Evolutionary conservation across 768 basidiomycete genomes (phyloP).

Genomic region (Amanita brunnescens): DNA sequence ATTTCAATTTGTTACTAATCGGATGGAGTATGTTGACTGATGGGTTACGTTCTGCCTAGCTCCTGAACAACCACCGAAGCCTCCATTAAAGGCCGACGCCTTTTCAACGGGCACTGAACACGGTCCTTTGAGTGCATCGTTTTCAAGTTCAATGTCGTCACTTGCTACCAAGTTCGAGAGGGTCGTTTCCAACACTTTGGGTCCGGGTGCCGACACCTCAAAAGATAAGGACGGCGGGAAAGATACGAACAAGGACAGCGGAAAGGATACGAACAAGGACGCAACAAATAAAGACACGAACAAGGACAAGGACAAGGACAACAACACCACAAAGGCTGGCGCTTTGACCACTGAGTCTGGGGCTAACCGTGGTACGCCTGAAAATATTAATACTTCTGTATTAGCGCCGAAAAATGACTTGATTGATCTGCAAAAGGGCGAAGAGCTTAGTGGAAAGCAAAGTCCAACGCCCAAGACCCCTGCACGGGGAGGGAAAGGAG

Average conservation of each 20-base stretch:
- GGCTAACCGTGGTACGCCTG: background rate
- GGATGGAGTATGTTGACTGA: background rate
- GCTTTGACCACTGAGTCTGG: background rate
- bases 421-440: background rate
- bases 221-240: conserved; percentile 3
- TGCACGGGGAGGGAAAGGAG: background rate
- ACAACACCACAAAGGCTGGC: background rate
- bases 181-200: background rate
- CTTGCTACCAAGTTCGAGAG: background rate
- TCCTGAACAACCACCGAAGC: background rate
- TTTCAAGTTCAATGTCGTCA: background rate
- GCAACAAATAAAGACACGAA: background rate
- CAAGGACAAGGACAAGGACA: background rate
- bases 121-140: background rate
- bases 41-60: background rate
- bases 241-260: background rate
- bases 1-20: background rate
- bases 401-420: background rate
- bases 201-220: background rate
- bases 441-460: conserved; percentile 1
- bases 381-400: background rate
- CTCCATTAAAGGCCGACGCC: background rate
- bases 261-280: background rate
- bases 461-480: background rate
- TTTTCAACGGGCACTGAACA: background rate